phyloP scores from a whole-genome alignment of 1,284 basidiomycete species.

The Ceratobasidium sp. region DNA sequence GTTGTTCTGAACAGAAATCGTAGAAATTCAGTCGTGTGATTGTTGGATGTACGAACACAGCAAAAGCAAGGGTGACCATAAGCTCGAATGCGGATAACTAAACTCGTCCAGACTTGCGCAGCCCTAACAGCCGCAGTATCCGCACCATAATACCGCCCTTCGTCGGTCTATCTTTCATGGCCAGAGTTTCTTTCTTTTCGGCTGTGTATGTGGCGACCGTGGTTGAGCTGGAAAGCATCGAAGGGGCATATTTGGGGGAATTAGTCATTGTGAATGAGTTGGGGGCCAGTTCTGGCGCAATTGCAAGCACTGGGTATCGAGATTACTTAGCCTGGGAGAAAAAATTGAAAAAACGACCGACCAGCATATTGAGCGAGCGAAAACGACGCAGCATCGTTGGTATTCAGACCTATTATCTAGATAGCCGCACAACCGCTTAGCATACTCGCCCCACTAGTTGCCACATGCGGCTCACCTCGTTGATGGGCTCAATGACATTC shows the following conservation, averaged over 20 bases:
- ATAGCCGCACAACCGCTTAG: background rate
- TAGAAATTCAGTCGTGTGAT: background rate
- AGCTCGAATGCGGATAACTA: background rate
- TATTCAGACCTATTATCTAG: constrained; percentile 60
- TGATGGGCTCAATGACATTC: constrained; percentile 60
- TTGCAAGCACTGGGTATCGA: constrained; percentile 54
- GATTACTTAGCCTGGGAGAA: background rate
- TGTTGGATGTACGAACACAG: background rate
- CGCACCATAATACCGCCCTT: background rate
- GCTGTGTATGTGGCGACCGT: constrained; percentile 13
- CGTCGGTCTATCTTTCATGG: background rate
- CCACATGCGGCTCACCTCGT: constrained; percentile 54
- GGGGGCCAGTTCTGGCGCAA: constrained; percentile 50
- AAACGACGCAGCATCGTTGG: constrained; percentile 60
- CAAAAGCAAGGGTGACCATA: background rate
- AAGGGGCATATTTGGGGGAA: constrained; percentile 14
- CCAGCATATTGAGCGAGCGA: constrained; percentile 59
- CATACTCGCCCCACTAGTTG: background rate
- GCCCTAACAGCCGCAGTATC: constrained; percentile 18
- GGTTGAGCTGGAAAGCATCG: constrained; percentile 18
- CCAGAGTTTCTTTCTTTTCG: background rate
- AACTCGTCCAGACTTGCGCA: constrained; percentile 3
- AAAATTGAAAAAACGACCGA: background rate
- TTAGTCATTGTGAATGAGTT: constrained; percentile 15
- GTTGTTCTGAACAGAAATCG: background rate